Evolutionary conservation across 495 filamentous ascomycete species (phyloP), one percentile per base, ranked within the genome.

Genomic region (Rhypophila decipiens): DNA sequence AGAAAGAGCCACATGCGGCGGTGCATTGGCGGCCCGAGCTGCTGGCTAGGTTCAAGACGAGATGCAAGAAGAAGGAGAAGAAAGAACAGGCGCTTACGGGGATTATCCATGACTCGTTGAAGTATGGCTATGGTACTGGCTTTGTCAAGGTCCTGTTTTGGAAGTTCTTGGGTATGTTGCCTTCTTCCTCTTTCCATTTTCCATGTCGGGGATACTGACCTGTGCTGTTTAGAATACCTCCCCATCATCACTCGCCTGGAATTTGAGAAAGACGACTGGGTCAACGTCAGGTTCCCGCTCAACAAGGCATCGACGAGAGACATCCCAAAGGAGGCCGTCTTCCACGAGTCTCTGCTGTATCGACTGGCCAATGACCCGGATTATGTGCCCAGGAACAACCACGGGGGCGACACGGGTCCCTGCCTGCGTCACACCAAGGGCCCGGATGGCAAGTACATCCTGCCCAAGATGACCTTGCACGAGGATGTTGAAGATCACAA

Each of bases 341-440:
- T 51, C 21, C 49, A 51, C 36, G 49, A 40, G 17, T 51, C 49
- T 17, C n/a, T 51, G 42, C 10, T 46, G 23, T 42, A 29, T 24
- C 35, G 49, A 5, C 49, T 51, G 24, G 33, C 27, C 1, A 41
- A 51, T 17, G 24, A 46, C n/a, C 4, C 35, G 12, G n/a, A 4
- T 12, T 51, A 51, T 20, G 24, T 20, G 5, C 49, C 49, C 15
- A 41, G 10, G 11, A 51, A 51, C 43, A 51, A 51, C 49, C 49
- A 51, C 20, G 49, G 49, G 15, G 49, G 49, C 12, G 31, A 37
- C 13, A 40, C 49, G 7, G 38, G 19, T 1, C 37, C 49, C 11
- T 51, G 49, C n/a, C 42, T 51, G 24, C 46, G 46, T 36, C 42
- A 51, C 15, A n/a, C n/a, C n/a, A n/a, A n/a, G n/a, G n/a, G n/a